These are phyloP conservation scores for Phytophthora pisi DNA, from an alignment of 352 stramenopile species.

Conservation along the genomic window DNA sequence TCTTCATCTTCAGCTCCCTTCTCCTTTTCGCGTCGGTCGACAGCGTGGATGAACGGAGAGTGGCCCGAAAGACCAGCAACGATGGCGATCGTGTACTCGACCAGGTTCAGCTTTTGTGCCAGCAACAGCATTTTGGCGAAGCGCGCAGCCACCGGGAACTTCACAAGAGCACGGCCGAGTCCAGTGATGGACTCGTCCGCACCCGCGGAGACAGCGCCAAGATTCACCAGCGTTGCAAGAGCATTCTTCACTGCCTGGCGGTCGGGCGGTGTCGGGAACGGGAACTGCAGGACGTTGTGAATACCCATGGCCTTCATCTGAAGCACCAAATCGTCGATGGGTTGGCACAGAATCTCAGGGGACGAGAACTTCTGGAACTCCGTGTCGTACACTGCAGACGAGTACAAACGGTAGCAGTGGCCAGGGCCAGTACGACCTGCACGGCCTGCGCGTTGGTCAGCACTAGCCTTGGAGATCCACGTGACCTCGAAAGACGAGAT, in stretches of 20 bases:
- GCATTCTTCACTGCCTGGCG: constrained; percentile 86
- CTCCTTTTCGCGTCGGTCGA: constrained; percentile 57
- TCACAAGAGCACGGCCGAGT: constrained; percentile 79
- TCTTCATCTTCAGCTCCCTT: constrained; percentile 39
- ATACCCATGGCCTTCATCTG: constrained; percentile 99
- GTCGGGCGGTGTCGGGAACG: constrained; percentile 96
- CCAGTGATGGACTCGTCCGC: constrained; percentile 78
- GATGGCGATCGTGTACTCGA: constrained; percentile 87
- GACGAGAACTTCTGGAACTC: constrained; percentile 91
- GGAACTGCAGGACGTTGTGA: constrained; percentile 94
- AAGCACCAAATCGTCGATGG: constrained; percentile 96
- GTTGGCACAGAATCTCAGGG: constrained; percentile 91
- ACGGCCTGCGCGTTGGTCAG: constrained; percentile 93
- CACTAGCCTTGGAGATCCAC: constrained; percentile 88
- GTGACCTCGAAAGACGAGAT: constrained; percentile 95
- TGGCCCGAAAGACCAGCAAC: constrained; percentile 79
- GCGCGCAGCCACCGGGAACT: constrained; percentile 86
- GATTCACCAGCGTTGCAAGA: constrained; percentile 83
- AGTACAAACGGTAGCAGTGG: constrained; percentile 99
- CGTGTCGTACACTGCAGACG: constrained; percentile 95
- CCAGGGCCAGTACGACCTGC: constrained; percentile 96
- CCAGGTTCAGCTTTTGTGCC: constrained; percentile 64
- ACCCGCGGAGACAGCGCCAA: constrained; percentile 63
- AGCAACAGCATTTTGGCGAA: constrained; percentile 93
- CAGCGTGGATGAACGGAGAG: constrained; percentile 69